Base-by-base conservation (phyloP, 2,329 filamentous ascomycete species). In the Paracorniculantispora psalliotae region DNA sequence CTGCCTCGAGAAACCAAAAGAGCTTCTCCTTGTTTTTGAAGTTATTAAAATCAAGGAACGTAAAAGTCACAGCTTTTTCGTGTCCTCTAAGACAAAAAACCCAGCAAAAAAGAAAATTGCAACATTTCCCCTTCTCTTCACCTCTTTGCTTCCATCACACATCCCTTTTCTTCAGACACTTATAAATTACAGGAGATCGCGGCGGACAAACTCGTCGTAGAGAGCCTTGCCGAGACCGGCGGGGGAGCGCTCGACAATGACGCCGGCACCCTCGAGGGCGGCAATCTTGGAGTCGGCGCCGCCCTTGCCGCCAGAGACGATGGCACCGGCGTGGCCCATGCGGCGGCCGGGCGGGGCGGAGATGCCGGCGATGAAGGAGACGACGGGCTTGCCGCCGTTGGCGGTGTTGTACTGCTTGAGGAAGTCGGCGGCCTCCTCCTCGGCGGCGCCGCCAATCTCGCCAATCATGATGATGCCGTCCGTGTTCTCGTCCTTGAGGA, bases 391-490 rank as follows among this genome's bases (percentile, higher is more conserved):
- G 72, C 83, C 83, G 61, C 82, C 81, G 78, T 92, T 89, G 75
- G 87, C 81, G 61, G 87, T 92, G 85, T 99, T 97, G 83, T 94
- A 85, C 74, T 86, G 82, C 81, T 90, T 91, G 73, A 97, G 80
- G 84, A 96, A 99, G 70, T 97, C 94, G 70, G 94, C 93, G 41
- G 94, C 94, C 70, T 99, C 94, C 81, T 99, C 94, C 81, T 99
- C 94, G 61, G 94, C 94, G 62, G 90, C 91, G 64, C 94, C 94
- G 78, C 94, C 94, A 74, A 99, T 97, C 82, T 97, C 94, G 73
- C 94, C 94, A 75, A 99, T 97, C 94, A 99, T 97, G 81, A 99
- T 97, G 79, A 99, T 97, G 73, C 94, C 94, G 74, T 99, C 94
- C 41, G 94, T 99, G 81, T 96, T 91, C 75, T 89, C 84, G 76